Evolutionary conservation across 1,284 basidiomycete genomes (phyloP).

Genomic region (Tilletia caries): DNA sequence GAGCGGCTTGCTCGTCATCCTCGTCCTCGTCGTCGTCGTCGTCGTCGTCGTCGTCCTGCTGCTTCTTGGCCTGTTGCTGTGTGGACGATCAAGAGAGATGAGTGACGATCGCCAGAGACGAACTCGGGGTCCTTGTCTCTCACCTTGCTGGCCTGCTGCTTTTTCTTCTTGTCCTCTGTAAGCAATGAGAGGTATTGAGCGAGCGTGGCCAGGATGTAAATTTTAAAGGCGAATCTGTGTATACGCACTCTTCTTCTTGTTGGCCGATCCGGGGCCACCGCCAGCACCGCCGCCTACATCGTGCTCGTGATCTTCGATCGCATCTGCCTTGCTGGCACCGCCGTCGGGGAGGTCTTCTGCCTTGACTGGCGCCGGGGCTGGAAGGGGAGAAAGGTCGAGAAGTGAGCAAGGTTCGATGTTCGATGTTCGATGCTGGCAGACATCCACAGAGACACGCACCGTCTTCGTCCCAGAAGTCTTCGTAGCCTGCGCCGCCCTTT

Average conservation of each 20-base stretch:
- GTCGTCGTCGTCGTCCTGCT: slow-evolving; percentile 16
- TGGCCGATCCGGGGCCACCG: slow-evolving; percentile 18
- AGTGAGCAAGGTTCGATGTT: slow-evolving; percentile 7
- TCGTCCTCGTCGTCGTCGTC: slow-evolving; percentile 4
- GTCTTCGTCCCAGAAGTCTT: slow-evolving; percentile 37
- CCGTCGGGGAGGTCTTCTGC: slow-evolving; percentile 25
- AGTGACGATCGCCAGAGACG: too few species aligned
- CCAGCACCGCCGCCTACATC: slow-evolving; percentile 13
- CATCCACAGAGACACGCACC: not conserved
- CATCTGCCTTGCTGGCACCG: slow-evolving; percentile 16
- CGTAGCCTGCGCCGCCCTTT: slow-evolving; percentile 28
- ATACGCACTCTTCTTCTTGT: slow-evolving; percentile 19
- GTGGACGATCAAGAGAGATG: too few species aligned
- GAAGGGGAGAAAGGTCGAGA: not conserved
- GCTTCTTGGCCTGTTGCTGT: slow-evolving; percentile 22
- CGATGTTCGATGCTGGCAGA: too few species aligned
- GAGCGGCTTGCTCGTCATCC: not conserved
- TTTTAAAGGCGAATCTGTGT: too few species aligned
- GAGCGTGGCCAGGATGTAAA: too few species aligned
- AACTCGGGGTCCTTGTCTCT: too few species aligned
- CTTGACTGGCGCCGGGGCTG: slow-evolving; percentile 25
- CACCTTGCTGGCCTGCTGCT: slow-evolving; percentile 10
- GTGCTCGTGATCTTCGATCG: slow-evolving; percentile 20
- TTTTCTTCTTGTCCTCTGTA: slow-evolving; percentile 11
- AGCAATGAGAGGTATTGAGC: not conserved